These are phyloP conservation scores for Exophiala dermatitidis DNA, from an alignment of 2,329 filamentous ascomycete genomes.

Conservation along the genomic window DNA sequence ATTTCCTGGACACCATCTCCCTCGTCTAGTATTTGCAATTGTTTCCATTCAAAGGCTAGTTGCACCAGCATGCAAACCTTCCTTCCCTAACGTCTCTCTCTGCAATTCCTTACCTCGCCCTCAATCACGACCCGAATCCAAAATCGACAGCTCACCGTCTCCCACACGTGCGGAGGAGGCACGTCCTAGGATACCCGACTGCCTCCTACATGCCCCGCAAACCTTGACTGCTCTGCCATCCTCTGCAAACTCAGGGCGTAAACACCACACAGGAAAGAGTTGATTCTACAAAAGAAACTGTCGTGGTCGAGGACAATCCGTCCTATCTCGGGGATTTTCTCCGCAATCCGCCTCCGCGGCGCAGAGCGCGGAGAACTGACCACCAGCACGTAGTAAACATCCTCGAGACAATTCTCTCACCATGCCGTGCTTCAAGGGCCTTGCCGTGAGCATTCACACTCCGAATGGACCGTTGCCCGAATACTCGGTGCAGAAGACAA, in stretches of 20 bases:
- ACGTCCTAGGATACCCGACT: constrained; percentile 3
- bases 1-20: constrained; percentile 1
- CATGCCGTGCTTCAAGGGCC: constrained; percentile 98
- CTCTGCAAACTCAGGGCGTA: background rate
- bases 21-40: background rate
- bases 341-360: constrained; percentile 12
- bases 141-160: constrained; percentile 14
- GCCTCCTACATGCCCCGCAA: constrained; percentile 3
- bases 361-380: constrained; percentile 19
- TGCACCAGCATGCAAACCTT: background rate
- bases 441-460: constrained; percentile 93
- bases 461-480: constrained; percentile 75
- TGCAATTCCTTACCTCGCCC: background rate
- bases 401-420: constrained; percentile 1
- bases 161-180: constrained; percentile 12
- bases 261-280: constrained; percentile 5
- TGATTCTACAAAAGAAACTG: background rate
- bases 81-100: background rate
- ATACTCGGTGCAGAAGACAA: constrained; percentile 91
- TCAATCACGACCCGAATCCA: background rate
- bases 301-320: background rate
- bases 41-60: background rate
- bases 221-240: background rate
- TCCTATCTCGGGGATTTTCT: constrained; percentile 6
- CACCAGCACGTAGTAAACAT: background rate